Conservation (phyloP, 768 basidiomycete genomes). For the Myochromella boudieri region DNA sequence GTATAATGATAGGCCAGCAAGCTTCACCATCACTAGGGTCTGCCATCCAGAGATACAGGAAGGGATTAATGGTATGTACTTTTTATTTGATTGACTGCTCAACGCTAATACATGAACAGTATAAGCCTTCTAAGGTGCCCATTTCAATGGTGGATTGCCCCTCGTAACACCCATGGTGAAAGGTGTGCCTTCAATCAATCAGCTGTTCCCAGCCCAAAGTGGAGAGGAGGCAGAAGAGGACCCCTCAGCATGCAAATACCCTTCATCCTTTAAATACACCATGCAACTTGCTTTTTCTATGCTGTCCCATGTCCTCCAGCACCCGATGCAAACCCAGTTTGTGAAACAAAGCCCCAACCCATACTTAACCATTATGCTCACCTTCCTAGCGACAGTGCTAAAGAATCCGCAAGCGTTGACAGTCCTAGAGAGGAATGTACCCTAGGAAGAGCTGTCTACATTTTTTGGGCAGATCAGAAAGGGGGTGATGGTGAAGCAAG, state of each 20-base stretch:
- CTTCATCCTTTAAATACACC: conserved; percentile 70
- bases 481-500: conserved; percentile 47
- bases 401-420: conserved; percentile 61
- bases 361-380: conserved; percentile 83
- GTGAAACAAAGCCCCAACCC: conserved; percentile 68
- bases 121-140: too few species aligned
- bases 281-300: conserved; percentile 78
- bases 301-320: conserved; percentile 68
- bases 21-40: too few species aligned
- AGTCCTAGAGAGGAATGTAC: conserved; percentile 74
- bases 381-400: conserved; percentile 80
- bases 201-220: too few species aligned
- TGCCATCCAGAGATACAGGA: too few species aligned
- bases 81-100: too few species aligned
- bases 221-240: conserved; percentile 30
- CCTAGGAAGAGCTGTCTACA: conserved; percentile 74
- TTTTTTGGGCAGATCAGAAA: conserved; percentile 65
- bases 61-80: too few species aligned
- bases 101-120: too few species aligned
- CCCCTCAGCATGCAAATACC: conserved; percentile 38
- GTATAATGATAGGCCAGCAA: too few species aligned
- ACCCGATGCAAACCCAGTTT: conserved; percentile 60
- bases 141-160: too few species aligned
- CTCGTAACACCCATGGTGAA: too few species aligned
- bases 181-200: too few species aligned